Percentiles rank a stretch among this genome's conserved stretches.
phyloP scores from a whole-genome alignment of 208 protist species.

The Leishmania arabica region DNA sequence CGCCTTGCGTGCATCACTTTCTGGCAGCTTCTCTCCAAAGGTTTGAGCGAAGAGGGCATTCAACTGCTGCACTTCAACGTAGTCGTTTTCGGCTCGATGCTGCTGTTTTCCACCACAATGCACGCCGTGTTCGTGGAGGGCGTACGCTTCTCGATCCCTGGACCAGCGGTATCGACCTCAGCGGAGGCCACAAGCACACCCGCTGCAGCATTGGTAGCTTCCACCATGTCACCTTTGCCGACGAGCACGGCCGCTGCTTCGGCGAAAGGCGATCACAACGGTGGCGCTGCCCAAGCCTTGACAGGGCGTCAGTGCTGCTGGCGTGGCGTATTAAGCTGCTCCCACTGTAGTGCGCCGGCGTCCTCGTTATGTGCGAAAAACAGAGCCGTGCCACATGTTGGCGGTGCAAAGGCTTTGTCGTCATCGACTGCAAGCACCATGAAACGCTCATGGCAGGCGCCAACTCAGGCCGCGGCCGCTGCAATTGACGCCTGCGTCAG shows the following conservation, averaged over 20 bases:
- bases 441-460: background rate
- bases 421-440: background rate
- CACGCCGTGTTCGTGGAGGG: slow-evolving; percentile 21
- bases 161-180: background rate
- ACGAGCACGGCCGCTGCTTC: background rate
- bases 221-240: background rate
- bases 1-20: slow-evolving; percentile 6
- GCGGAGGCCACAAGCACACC: background rate
- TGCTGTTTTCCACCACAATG: slow-evolving; percentile 23
- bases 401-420: background rate
- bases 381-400: background rate
- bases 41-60: slow-evolving; percentile 18
- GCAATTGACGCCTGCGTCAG: background rate
- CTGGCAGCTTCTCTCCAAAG: slow-evolving; percentile 21
- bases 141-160: background rate
- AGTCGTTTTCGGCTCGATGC: slow-evolving; percentile 25
- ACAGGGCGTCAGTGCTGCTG: background rate
- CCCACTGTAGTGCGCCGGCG: background rate
- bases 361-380: background rate
- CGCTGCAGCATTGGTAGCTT: background rate
- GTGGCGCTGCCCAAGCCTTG: background rate
- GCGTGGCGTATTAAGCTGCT: background rate
- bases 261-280: background rate
- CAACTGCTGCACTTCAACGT: slow-evolving; percentile 31
- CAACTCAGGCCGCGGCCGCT: background rate